These are phyloP conservation scores for Corymbia calophylla DNA, from an alignment of 441 rosid species.

Conservation along the genomic window DNA sequence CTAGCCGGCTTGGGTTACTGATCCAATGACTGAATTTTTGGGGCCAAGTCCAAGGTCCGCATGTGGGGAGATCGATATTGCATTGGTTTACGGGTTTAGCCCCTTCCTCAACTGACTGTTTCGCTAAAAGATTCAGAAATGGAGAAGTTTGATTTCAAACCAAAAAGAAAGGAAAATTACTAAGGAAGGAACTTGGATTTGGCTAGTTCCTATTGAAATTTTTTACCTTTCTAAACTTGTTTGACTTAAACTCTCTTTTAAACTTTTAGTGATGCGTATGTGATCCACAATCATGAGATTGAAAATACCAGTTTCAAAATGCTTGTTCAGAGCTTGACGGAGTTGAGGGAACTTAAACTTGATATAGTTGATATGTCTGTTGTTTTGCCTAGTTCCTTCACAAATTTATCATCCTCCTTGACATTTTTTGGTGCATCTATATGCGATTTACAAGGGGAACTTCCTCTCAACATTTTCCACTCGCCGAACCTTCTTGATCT, in stretches of 20 bases:
- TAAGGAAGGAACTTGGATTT: background rate
- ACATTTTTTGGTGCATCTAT: background rate
- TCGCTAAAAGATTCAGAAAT: background rate
- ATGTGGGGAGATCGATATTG: background rate
- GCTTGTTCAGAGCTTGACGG: background rate
- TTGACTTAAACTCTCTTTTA: background rate
- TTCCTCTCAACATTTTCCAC: background rate
- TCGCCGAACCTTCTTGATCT: background rate
- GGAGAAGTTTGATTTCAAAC: background rate
- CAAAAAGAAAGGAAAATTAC: background rate
- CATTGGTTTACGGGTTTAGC: background rate
- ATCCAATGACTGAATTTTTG: background rate
- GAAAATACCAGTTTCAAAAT: background rate
- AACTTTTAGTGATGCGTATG: background rate
- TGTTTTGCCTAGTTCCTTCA: background rate
- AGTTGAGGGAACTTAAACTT: background rate
- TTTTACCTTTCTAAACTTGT: background rate
- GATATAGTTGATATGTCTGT: background rate
- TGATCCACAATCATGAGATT: background rate
- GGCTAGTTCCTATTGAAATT: background rate
- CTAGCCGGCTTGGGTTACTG: background rate
- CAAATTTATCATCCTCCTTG: rapidly evolving
- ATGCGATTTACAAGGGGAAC: background rate
- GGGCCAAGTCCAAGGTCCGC: background rate
- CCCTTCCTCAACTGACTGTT: background rate